These are phyloP conservation scores for Amniculicola lignicola DNA, from an alignment of 495 filamentous ascomycete species.

Conservation along the genomic window DNA sequence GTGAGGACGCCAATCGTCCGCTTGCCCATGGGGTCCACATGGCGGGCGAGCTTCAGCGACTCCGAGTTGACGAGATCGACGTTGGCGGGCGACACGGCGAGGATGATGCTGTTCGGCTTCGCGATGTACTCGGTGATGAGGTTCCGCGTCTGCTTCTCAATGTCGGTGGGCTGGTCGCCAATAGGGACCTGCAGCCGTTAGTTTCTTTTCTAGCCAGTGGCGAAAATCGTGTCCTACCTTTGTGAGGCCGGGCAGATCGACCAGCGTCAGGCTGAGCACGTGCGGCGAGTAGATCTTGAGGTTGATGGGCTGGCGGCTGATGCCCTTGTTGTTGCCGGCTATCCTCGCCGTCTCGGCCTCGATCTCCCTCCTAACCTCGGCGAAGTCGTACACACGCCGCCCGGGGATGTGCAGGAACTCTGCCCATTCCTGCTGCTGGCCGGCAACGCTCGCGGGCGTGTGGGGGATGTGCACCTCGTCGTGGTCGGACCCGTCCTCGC, in stretches of 20 bases:
- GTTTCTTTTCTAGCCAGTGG: constrained; percentile 7
- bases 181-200: constrained; percentile 69
- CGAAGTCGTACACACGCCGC: constrained; percentile 87
- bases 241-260: constrained; percentile 92
- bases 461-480: constrained; percentile 66
- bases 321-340: constrained; percentile 96
- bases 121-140: constrained; percentile 98
- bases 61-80: constrained; percentile 99
- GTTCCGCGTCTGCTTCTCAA: constrained; percentile 97
- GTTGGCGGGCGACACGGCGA: constrained; percentile 96
- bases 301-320: constrained; percentile 96
- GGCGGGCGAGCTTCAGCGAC: constrained; percentile 90
- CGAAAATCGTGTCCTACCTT: constrained; percentile 62
- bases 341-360: constrained; percentile 94
- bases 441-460: constrained; percentile 65
- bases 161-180: constrained; percentile 95
- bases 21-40: constrained; percentile 92
- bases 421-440: constrained; percentile 79
- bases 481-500: constrained; percentile 61
- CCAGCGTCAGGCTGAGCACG: constrained; percentile 92
- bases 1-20: constrained; percentile 97
- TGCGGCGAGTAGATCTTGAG: constrained; percentile 98
- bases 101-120: constrained; percentile 96
- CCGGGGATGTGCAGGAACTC: constrained; percentile 95
- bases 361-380: constrained; percentile 90